phyloP scores from a whole-genome alignment of 2,329 filamentous ascomycete genomes.

The Pezicula rhizophila region DNA sequence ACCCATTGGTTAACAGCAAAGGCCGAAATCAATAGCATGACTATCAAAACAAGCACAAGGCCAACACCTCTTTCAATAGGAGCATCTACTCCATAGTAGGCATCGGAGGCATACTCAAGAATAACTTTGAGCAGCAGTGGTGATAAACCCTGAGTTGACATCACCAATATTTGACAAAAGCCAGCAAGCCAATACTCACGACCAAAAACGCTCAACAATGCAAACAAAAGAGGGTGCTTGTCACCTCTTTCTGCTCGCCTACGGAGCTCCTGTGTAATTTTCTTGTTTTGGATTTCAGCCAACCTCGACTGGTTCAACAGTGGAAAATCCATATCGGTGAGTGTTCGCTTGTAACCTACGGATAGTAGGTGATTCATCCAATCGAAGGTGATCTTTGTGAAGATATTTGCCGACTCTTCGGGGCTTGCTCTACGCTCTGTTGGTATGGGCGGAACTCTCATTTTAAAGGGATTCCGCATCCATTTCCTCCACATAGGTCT shows the following conservation, averaged over 20 bases:
- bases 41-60: neutral
- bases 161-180: neutral
- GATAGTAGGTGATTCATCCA: slow-evolving; percentile 1
- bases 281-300: neutral
- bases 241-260: neutral
- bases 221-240: slow-evolving; percentile 1
- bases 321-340: slow-evolving; percentile 1
- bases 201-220: neutral
- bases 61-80: slow-evolving; percentile 1
- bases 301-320: neutral
- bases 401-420: slow-evolving; percentile 1
- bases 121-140: neutral
- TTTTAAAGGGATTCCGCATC: neutral
- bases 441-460: slow-evolving; percentile 1
- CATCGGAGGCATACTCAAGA: slow-evolving; percentile 1
- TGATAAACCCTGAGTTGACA: neutral
- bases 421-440: slow-evolving; percentile 1
- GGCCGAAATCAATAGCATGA: neutral
- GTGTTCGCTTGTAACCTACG: slow-evolving; percentile 1
- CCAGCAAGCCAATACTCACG: slow-evolving; percentile 1
- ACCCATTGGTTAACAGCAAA: slow-evolving; percentile 3
- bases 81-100: slow-evolving; percentile 1
- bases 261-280: neutral
- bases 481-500: neutral
- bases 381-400: slow-evolving; percentile 1